These are phyloP conservation scores for Beauveria sp. DNA, from an alignment of 2,329 filamentous ascomycete genomes.

Conservation along the genomic window DNA sequence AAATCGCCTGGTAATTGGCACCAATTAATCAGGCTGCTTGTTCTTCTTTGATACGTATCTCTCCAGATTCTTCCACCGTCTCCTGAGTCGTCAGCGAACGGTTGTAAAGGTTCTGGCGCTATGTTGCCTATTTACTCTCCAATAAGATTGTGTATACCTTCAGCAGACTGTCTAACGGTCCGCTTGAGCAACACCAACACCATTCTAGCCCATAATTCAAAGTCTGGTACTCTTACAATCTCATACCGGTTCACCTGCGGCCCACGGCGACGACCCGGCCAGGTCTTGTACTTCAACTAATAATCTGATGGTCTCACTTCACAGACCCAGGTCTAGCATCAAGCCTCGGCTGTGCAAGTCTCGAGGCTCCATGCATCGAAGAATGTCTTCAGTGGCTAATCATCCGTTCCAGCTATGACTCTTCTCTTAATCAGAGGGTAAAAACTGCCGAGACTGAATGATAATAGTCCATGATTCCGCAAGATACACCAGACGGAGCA, in stretches of 20 bases:
- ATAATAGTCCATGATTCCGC: too few species aligned
- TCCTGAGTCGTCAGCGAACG: not conserved
- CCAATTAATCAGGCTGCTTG: too few species aligned
- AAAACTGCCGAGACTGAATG: too few species aligned
- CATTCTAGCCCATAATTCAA: not conserved
- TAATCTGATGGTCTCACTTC: not conserved
- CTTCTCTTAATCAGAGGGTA: too few species aligned
- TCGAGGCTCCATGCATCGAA: not conserved
- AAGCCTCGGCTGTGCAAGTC: not conserved
- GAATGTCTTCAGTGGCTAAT: not conserved
- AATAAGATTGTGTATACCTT: not conserved
- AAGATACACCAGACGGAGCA: not conserved
- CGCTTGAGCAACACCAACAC: not conserved
- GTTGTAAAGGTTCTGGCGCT: not conserved
- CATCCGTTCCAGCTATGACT: not conserved
- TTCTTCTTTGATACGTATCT: too few species aligned
- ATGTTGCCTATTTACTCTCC: not conserved
- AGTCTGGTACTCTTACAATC: not conserved
- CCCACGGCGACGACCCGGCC: conserved; percentile 3
- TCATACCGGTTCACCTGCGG: not conserved
- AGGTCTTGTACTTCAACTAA: not conserved
- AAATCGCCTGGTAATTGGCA: not conserved
- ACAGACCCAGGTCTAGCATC: not conserved
- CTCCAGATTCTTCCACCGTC: too few species aligned
- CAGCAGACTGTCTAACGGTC: not conserved